These are phyloP conservation scores for Parmelia sp. DNA, from an alignment of 495 filamentous ascomycete genomes.

Conservation along the genomic window DNA sequence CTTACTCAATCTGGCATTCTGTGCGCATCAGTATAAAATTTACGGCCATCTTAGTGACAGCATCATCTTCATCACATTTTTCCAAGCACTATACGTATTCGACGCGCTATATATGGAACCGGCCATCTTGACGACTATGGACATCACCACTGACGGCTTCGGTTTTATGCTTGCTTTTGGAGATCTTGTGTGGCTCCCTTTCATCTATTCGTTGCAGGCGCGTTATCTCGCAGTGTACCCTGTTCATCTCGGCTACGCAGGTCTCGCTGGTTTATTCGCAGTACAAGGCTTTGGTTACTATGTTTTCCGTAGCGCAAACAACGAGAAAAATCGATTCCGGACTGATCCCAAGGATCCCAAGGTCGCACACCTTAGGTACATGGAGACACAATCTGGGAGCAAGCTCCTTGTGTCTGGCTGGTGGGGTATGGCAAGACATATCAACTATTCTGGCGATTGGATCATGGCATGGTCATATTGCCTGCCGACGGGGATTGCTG, in stretches of 20 bases:
- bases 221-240: conserved; percentile 86
- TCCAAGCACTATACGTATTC: conserved; percentile 79
- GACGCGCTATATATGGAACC: conserved; percentile 88
- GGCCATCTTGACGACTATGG: conserved; percentile 90
- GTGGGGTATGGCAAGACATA: conserved; percentile 91
- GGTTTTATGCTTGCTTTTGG: conserved; percentile 96
- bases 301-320: conserved; percentile 89
- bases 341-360: conserved; percentile 78
- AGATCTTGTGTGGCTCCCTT: conserved; percentile 89
- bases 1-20: conserved; percentile 75
- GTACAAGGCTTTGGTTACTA: conserved; percentile 66
- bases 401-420: conserved; percentile 81
- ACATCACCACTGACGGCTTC: conserved; percentile 91
- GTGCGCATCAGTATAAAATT: conserved; percentile 79
- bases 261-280: conserved; percentile 54
- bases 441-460: conserved; percentile 99
- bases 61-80: conserved; percentile 70
- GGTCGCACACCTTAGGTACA: conserved; percentile 75
- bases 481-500: conserved; percentile 81
- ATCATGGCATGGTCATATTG: conserved; percentile 87
- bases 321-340: conserved; percentile 90
- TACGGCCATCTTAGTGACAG: conserved; percentile 81
- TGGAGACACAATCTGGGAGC: conserved; percentile 76
- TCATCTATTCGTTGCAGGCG: conserved; percentile 78
- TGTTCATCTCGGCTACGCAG: conserved; percentile 60